Evolutionary conservation across 169 alveolate species (phyloP), one percentile per base, ranked within the genome.

Genomic region (Sarcocystis neurona): DNA sequence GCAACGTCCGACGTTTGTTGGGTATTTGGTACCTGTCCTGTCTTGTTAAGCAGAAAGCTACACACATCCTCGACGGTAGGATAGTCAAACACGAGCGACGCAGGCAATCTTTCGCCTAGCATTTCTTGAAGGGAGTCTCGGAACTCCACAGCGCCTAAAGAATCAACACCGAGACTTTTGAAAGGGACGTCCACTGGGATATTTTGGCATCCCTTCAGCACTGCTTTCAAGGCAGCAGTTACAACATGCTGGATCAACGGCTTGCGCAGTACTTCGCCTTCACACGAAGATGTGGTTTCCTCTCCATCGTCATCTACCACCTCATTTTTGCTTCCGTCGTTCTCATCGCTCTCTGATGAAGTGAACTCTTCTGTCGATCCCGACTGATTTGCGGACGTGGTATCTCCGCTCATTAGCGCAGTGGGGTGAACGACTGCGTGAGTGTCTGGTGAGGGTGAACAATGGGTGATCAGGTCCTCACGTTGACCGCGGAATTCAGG

Each of bases 111-210:
- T 72, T 93, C 47, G 23, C 92, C 95, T 18, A 93, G 79, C 18
- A 43, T 50, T 30, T 79, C 91, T 53, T 93, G 90, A 30, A 94
- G 89, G 23, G 88, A 48, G 68, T 94, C 94, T 43, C 95, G 89
- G 77, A 94, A 93, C 79, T 92, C 95, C n/a, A 94, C 95, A 27
- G 96, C 96, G 0, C 92, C 94, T 56, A 94, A 44, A 34, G 96
- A 93, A 56, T 93, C 95, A 8, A 94, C 50, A 34, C 96, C 96
- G 43, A 94, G 84, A 50, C 89, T 95, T 85, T 90, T 74, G 82
- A 94, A 44, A 0, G 95, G 92, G 8, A 93, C 34, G 48, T 87
- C 77, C 37, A n/a, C 0, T 6, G 5, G 75, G 27, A 50, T 43
- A 68, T 34, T 10, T 18, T 1, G n/a, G 34, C 56, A 12, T 8